Evolutionary conservation across 2,329 filamentous ascomycete genomes (phyloP), one percentile per base, ranked within the genome.

Genomic region (Fusarium heterosporum): DNA sequence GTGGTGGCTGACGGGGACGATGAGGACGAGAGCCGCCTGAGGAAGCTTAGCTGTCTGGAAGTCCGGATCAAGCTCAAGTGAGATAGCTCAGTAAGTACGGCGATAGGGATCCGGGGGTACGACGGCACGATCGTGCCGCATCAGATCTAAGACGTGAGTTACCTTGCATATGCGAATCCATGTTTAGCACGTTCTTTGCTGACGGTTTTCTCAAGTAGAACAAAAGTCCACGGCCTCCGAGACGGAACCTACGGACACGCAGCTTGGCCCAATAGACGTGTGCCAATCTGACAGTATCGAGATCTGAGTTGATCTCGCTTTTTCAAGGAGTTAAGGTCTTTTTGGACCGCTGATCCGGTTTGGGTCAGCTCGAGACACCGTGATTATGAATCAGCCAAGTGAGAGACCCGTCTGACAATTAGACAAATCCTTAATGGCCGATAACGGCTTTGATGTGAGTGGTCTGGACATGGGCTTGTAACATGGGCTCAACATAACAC

Each of bases 1-100:
- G 79, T 93, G 29, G 79, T 88, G 14, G 73, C 73, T 14, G 46
- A 57, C 2, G 78, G 78, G 19, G 79, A 76, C 1, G 80, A 76
- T 9, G 79, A 78, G 47, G 75, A 78, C 32, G 76, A 78, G 51
- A 81, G 75, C 26, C 75, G 85, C 17, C 72, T 82, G 16, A 78
- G 85, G 64, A 82, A 81, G 74, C 67, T 87, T 55, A 87, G 84
- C 66, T 83, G 79, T 34, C 71, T 87, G 32, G 84, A 87, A 72
- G 80, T 83, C 11, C 78, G 76, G 8, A 79, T 87, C 39, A 76
- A 76, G 53, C 75, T 84, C 32, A 81, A 79, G 67, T 86, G 77
- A 81, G 51, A 39, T 51, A 25, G 28, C 13, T 39, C 34, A 19
- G 11, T 22, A 38, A 32, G 34, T 38, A 42, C 40, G 51, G 61